Percentiles rank a stretch among this genome's conserved stretches.
Conservation (phyloP, 768 basidiomycete genomes). For the Russula emetica region DNA sequence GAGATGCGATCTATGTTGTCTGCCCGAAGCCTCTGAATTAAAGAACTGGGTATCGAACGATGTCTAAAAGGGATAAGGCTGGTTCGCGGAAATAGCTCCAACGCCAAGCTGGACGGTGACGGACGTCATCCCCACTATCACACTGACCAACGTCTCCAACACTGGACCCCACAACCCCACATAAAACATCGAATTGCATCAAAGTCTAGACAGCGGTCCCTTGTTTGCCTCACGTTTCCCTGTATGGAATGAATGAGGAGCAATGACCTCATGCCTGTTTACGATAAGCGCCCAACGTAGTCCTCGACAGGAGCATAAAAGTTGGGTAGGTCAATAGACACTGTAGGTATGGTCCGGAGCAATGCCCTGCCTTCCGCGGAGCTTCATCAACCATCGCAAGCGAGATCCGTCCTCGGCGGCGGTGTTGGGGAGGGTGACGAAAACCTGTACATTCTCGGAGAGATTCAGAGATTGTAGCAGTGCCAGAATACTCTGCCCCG, state of each 20-base stretch:
- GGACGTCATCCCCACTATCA: neutral
- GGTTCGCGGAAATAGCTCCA: neutral
- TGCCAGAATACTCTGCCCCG: conserved; percentile 5
- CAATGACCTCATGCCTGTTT: neutral
- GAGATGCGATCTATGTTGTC: neutral
- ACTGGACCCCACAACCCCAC: neutral
- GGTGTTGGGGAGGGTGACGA: conserved; percentile 6
- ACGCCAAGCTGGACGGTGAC: neutral
- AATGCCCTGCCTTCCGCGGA: conserved; percentile 2
- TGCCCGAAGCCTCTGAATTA: neutral
- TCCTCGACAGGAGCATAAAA: neutral
- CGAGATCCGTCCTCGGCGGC: neutral
- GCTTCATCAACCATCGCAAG: conserved; percentile 2
- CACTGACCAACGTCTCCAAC: neutral
- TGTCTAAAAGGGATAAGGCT: neutral
- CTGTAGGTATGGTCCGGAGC: neutral
- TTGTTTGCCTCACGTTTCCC: neutral
- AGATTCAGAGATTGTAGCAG: conserved; percentile 3
- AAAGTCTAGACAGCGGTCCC: neutral
- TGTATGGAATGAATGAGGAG: neutral
- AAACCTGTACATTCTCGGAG: conserved; percentile 2
- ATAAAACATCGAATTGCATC: neutral
- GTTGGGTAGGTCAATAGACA: neutral
- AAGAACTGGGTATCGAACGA: neutral
- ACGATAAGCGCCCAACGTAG: neutral